Evolutionary conservation across 2,329 filamentous ascomycete genomes (phyloP), one percentile per base, ranked within the genome.

Genomic region (Coniochaeta sp.): DNA sequence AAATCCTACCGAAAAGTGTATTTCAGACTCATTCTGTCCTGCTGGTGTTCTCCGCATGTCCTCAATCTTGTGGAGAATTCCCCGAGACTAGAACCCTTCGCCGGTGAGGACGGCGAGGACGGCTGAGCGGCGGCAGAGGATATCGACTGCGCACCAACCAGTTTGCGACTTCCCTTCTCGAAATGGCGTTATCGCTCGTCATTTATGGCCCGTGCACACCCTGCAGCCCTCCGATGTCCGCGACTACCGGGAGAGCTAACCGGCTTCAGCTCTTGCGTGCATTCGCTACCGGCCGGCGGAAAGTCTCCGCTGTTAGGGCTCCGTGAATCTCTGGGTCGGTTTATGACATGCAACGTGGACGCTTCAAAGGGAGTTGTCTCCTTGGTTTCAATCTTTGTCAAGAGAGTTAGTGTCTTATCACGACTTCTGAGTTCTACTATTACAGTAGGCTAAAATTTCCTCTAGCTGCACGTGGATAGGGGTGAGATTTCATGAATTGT

Each of bases 141-240:
- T 5, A 40, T 16, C 5, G 38, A 40, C 42, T 44, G 17, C 42
- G 16, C 42, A 44, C 42, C 38, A 40, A 44, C 47, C 28, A 32
- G 30, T 24, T 56, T 38, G 34, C 30, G 34, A 38, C 54, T 56
- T 56, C 19, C 19, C 9, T 22, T 56, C 17, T 36, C 3, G 30
- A 38, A 56, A 69, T 69, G 63, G 68, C 68, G 68, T 68, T 68
- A 68, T 69, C 65, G 64, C 55, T 62, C 42, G 57, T 32, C 32
- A 57, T 56, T 34, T 57, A 36, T 44, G 55, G 38, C 16, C 55
- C 55, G 55, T 57, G 55, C 55, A 24, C 2, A n/a, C 54, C 38
- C 38, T 57, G 55, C 36, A 22, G 8, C 2, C 34, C 12, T 28
- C 55, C 55, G 55, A 57, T 40, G 24, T n/a, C 55, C 55, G 55